These are phyloP conservation scores for Staphylotrichum longicolle DNA, from an alignment of 495 filamentous ascomycete species.

Conservation along the genomic window DNA sequence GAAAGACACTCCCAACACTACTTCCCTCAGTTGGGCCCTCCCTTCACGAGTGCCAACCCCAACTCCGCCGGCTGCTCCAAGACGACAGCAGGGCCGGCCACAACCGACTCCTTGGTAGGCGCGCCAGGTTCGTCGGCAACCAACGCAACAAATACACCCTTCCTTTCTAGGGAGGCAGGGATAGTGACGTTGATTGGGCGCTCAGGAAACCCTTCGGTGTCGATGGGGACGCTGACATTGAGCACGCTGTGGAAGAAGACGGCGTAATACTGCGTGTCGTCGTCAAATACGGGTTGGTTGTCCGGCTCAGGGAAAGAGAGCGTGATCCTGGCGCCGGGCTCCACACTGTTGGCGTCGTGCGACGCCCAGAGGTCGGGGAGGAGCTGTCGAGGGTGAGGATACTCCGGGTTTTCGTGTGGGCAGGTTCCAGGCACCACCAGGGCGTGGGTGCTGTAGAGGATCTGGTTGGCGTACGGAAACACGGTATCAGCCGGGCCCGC, in stretches of 20 bases:
- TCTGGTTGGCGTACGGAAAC: slow-evolving; percentile 55
- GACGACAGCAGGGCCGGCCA: slow-evolving; percentile 40
- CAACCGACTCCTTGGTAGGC: slow-evolving; percentile 46
- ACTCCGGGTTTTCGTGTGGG: slow-evolving; percentile 48
- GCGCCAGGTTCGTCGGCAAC: slow-evolving; percentile 47
- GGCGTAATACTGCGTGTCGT: slow-evolving; percentile 44
- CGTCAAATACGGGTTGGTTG: slow-evolving; percentile 44
- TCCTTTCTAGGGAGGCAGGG: slow-evolving; percentile 47
- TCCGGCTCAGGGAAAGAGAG: slow-evolving; percentile 41
- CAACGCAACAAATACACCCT: slow-evolving; percentile 47
- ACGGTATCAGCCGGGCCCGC: slow-evolving; percentile 49
- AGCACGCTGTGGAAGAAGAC: slow-evolving; percentile 52
- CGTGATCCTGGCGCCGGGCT: slow-evolving; percentile 44
- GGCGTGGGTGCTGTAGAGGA: slow-evolving; percentile 50
- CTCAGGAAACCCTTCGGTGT: slow-evolving; percentile 34
- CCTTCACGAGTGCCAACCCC: slow-evolving; percentile 17
- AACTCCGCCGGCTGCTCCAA: slow-evolving; percentile 38
- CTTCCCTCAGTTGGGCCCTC: neutral
- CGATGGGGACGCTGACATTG: slow-evolving; percentile 47
- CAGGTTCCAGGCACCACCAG: slow-evolving; percentile 52
- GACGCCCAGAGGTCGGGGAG: slow-evolving; percentile 43
- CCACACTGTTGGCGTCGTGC: slow-evolving; percentile 36
- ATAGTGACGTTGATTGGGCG: slow-evolving; percentile 41
- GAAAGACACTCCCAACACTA: too few species aligned
- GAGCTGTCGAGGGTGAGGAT: slow-evolving; percentile 46